Evolutionary conservation across 345 rosid genomes (phyloP).

Genomic region (Microcos paniculata): DNA sequence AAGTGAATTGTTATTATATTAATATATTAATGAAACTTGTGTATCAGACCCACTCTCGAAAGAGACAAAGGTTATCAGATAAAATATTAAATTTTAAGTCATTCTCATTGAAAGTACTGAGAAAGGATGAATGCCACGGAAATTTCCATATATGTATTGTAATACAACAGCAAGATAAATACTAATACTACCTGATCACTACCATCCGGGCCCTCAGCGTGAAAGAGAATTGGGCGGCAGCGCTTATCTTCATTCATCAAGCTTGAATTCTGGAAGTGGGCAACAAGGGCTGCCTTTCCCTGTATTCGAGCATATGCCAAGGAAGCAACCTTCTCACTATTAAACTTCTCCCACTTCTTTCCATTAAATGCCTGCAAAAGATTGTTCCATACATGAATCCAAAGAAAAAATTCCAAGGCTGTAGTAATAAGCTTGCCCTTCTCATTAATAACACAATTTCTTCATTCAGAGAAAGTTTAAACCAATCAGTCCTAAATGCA

Average conservation of each 20-base stretch:
- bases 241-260: conserved; percentile 90
- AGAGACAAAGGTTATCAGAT: not conserved
- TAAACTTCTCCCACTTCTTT: conserved; percentile 90
- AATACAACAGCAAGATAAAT: not conserved
- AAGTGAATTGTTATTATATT: not conserved
- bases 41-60: not conserved
- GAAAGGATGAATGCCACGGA: not conserved
- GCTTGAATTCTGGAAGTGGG: conserved; percentile 87
- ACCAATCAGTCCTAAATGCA: not conserved
- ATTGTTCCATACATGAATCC: conserved; percentile 1
- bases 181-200: conserved; percentile 39
- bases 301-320: conserved; percentile 86
- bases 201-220: conserved; percentile 34
- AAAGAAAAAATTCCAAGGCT: conserved; percentile 4
- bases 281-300: conserved; percentile 74
- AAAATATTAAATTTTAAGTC: not conserved
- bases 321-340: conserved; percentile 89
- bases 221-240: conserved; percentile 78
- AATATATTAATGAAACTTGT: not conserved
- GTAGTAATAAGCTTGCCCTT: not conserved
- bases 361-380: conserved; percentile 71
- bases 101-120: not conserved
- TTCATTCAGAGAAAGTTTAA: not conserved
- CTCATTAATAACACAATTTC: not conserved
- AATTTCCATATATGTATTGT: not conserved